Base-by-base conservation (phyloP, 2,329 filamentous ascomycete species). In the Leptoxyphium fumago region DNA sequence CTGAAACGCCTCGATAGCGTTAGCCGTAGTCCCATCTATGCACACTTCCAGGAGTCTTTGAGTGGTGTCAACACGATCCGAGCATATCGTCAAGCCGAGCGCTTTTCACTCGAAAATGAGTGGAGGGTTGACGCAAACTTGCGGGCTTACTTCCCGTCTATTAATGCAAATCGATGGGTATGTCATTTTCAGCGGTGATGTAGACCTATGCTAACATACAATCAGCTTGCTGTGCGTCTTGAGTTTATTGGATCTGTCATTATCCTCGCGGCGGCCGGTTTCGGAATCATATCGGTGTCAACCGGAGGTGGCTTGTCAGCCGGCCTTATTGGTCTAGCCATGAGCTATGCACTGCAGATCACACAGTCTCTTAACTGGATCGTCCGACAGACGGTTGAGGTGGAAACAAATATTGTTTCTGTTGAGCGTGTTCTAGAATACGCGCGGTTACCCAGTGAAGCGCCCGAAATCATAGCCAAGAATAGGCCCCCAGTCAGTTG, bases 351-450 rank as follows among this genome's bases (percentile, higher is more conserved):
- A 34, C 74, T 98, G 50, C 86, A 95, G 67, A 96, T 98, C 59
- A 98, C 91, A 1, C 84, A 89, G 53, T 94, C 88, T 30, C 75
- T 98, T 57, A 98, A 96, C 70, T 98, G 91, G 91, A 95, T 98
- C 58, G 91, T 98, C 42, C 80, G 93, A 46, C 91, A 98, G 66
- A 95, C 88, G 0, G 91, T 98, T 29, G 93, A 98, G 64, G 91
- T 98, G n/a, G 93, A 98, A 71, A 96, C 89, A n/a, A 98, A 98
- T 65, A 98, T 98, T 58, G 89, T 98, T 39, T 94, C 89, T 9
- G 91, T 98, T 32, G 91, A 98, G 72, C 83, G 91, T 58, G 88
- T 98, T 40, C 78, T 98, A 41, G 93, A 98, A 64, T 98, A 98
- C 66, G 85, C 89, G 46, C 75, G 77, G 42, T 74, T 98, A 50